Base-by-base conservation (phyloP, 2,329 filamentous ascomycete species). In the Xylaria sp. region DNA sequence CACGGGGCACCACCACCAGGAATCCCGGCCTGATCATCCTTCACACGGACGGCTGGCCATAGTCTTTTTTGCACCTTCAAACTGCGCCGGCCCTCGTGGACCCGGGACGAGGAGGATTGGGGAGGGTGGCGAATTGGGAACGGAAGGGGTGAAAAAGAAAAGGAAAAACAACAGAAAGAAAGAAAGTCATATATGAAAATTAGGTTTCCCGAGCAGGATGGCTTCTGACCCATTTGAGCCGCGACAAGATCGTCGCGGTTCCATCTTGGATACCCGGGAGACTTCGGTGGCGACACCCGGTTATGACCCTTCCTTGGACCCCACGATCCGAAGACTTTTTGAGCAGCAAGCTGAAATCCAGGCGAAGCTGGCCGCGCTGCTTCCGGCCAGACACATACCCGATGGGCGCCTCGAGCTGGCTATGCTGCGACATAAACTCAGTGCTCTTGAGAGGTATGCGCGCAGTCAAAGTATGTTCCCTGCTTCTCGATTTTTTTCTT, bases 391-490 rank as follows among this genome's bases (percentile, higher is more conserved):
- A 72, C 83, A 85, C 79, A 82, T 82, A 57, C 81, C 83, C 62
- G 83, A 87, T 76, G 78, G 83, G 72, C 82, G 81, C 70, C 71
- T 82, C 58, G 87, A 89, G 80, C 79, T 87, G 34, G 81, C 83
- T 61, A 87, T 88, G 84, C 80, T 89, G 74, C 86, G 84, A 68
- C 83, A 87, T 78, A 89, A 89, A 78, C 79, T 85, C 65, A 83
- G 81, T 67, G 81, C 84, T 52, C 80, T 89, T 66, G 82, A 85
- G 73, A 78, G 80, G 65, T 85, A 85, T 76, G 82, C 82, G 63
- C 81, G 84, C 71, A 82, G 81, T 68, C 82, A 86, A 75, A 82
- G 87, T 89, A 81, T 80, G 83, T 80, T 75, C 52, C 46, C 72
- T 69, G 44, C 55, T 46, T 56, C 23, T 15, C 8, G 5, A 28